These are phyloP conservation scores for Lasiosphaeriaceae sp. DNA, from an alignment of 495 filamentous ascomycete species.

Conservation along the genomic window DNA sequence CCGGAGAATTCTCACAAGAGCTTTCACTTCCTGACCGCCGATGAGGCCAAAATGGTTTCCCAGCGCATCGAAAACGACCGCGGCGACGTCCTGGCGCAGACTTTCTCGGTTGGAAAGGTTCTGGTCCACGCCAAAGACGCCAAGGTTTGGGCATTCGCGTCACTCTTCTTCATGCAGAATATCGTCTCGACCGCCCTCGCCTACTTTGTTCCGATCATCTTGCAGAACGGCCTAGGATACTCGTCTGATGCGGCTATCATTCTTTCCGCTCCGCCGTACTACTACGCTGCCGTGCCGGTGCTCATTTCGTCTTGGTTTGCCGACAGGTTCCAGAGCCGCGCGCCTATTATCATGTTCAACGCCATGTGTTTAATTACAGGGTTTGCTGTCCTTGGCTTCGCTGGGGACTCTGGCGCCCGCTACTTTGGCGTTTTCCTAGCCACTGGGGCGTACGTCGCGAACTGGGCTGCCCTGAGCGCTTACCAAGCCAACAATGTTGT, in stretches of 20 bases:
- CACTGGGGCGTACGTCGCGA: conserved; percentile 73
- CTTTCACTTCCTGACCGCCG: conserved; percentile 58
- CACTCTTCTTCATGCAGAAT: conserved; percentile 71
- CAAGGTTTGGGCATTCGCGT: conserved; percentile 71
- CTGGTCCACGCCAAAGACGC: conserved; percentile 58
- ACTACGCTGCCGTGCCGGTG: conserved; percentile 69
- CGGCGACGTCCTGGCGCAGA: conserved; percentile 58
- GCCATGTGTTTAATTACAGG: conserved; percentile 65
- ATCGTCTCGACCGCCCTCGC: conserved; percentile 64
- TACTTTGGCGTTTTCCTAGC: conserved; percentile 73
- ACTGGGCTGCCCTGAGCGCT: conserved; percentile 74
- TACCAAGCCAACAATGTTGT: conserved; percentile 71
- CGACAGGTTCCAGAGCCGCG: conserved; percentile 61
- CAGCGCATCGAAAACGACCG: conserved; percentile 60
- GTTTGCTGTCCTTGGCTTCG: conserved; percentile 71
- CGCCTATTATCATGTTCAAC: conserved; percentile 71
- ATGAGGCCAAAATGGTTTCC: conserved; percentile 55
- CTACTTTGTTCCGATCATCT: conserved; percentile 70
- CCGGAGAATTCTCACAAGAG: conserved; percentile 61
- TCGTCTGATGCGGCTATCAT: conserved; percentile 61
- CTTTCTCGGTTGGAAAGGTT: conserved; percentile 59
- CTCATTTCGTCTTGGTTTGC: conserved; percentile 65
- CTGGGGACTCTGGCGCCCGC: conserved; percentile 61
- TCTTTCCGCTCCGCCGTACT: conserved; percentile 73
- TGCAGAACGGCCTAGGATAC: conserved; percentile 70